Evolutionary conservation across 352 stramenopile genomes (phyloP).

Genomic region (Pythium rhizo-oryzae): DNA sequence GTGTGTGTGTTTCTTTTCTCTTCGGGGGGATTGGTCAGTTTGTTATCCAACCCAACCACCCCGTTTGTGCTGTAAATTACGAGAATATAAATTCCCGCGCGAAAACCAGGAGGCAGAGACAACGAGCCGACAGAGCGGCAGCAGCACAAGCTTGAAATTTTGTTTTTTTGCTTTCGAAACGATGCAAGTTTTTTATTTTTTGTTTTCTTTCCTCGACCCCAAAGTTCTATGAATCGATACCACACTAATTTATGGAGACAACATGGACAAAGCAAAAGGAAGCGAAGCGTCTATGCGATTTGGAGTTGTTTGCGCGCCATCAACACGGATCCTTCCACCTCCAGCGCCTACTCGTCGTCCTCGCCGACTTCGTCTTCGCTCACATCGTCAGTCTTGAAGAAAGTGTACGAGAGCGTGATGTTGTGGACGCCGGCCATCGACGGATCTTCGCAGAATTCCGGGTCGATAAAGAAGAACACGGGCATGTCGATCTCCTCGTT

Average conservation of each 20-base stretch:
- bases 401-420: slow-evolving; percentile 98
- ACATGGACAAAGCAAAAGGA: not conserved
- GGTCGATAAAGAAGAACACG: slow-evolving; percentile 99
- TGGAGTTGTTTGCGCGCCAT: not conserved
- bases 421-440: slow-evolving; percentile 96
- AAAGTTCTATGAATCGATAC: not conserved
- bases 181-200: not conserved
- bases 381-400: slow-evolving; percentile 97
- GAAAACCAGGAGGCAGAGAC: slow-evolving; percentile 10
- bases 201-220: not conserved
- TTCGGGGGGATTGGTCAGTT: slow-evolving; percentile 12
- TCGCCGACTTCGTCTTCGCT: slow-evolving; percentile 89
- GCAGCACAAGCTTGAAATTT: not conserved
- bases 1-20: slow-evolving; percentile 24
- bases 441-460: slow-evolving; percentile 97
- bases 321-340: not conserved
- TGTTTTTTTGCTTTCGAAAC: slow-evolving; percentile 9
- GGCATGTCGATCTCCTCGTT: slow-evolving; percentile 99
- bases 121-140: not conserved
- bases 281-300: not conserved
- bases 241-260: slow-evolving; percentile 1
- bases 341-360: slow-evolving; percentile 46
- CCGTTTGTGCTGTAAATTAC: slow-evolving; percentile 14
- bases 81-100: slow-evolving; percentile 12
- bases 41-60: slow-evolving; percentile 12